Evolutionary conservation across 768 basidiomycete genomes (phyloP).

Genomic region (Tricholoma furcatifolium): DNA sequence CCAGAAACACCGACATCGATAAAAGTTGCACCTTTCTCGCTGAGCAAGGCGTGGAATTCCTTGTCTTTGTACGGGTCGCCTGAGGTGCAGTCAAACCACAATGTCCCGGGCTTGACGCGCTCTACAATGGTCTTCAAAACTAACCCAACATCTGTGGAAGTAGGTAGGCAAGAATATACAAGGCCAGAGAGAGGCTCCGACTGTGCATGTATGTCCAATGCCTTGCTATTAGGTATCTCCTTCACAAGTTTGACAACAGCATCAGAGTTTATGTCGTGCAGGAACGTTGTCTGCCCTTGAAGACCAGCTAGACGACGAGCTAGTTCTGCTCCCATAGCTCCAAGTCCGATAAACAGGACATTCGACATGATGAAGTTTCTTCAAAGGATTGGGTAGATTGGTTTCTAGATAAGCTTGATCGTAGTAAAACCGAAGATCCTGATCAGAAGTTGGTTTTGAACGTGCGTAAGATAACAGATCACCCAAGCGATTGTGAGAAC

Average conservation of each 20-base stretch:
- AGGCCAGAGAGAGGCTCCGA: slow-evolving; percentile 6
- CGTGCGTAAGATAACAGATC: no score
- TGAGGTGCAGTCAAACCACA: slow-evolving; percentile 13
- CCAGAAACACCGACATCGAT: slow-evolving; percentile 9
- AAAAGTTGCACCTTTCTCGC: slow-evolving; percentile 1
- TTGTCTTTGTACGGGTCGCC: slow-evolving; percentile 5
- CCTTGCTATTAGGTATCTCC: slow-evolving; percentile 4
- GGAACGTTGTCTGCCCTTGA: slow-evolving; percentile 2
- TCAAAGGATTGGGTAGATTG: neutral
- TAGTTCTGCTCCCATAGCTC: slow-evolving; percentile 8
- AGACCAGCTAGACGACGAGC: slow-evolving; percentile 6
- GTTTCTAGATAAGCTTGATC: neutral
- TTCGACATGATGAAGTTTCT: neutral
- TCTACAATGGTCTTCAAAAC: neutral
- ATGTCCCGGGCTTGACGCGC: slow-evolving; percentile 2
- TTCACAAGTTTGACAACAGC: neutral
- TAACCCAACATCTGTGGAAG: slow-evolving; percentile 6
- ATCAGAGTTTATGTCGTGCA: slow-evolving; percentile 6
- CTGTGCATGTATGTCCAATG: neutral
- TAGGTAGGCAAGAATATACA: slow-evolving; percentile 11
- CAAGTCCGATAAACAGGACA: slow-evolving; percentile 11
- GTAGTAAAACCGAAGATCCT: neutral
- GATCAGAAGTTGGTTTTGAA: neutral
- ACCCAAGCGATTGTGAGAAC: no score
- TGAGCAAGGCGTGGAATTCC: slow-evolving; percentile 1